Conservation (phyloP, 179 eudicot genomes). For the Silene noctiflora region DNA sequence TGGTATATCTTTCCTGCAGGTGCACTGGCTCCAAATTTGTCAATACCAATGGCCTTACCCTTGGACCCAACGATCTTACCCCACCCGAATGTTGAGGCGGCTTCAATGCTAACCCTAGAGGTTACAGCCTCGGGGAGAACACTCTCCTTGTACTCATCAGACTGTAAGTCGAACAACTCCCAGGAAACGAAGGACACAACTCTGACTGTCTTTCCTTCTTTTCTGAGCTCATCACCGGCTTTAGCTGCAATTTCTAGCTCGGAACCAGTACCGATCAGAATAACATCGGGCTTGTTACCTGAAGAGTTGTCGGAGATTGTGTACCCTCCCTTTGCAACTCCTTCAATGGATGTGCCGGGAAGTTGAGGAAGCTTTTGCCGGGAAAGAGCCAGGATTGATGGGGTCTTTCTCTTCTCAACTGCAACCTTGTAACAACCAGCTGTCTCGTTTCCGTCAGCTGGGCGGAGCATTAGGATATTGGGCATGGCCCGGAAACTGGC, state of each 20-base stretch:
- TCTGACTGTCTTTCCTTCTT: slow-evolving; percentile 48
- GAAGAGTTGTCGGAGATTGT: slow-evolving; percentile 48
- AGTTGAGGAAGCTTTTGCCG: slow-evolving; percentile 51
- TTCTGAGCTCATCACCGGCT: slow-evolving; percentile 52
- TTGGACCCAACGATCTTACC: slow-evolving; percentile 39
- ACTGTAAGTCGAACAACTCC: slow-evolving; percentile 52
- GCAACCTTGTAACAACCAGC: slow-evolving; percentile 60
- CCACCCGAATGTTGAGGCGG: slow-evolving; percentile 60
- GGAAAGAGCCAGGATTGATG: slow-evolving; percentile 58
- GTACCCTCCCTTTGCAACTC: slow-evolving; percentile 58
- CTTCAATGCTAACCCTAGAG: slow-evolving; percentile 55
- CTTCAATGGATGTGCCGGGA: slow-evolving; percentile 50
- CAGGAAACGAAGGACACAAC: slow-evolving; percentile 57
- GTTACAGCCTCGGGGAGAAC: slow-evolving; percentile 47
- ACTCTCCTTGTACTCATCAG: slow-evolving; percentile 46
- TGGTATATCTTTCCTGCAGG: slow-evolving; percentile 50
- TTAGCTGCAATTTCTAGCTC: slow-evolving; percentile 55
- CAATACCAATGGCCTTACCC: slow-evolving; percentile 51
- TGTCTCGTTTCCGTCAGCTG: slow-evolving; percentile 64
- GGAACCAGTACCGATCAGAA: slow-evolving; percentile 55
- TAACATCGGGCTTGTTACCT: slow-evolving; percentile 46
- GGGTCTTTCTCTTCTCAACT: slow-evolving; percentile 39
- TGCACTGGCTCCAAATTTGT: slow-evolving; percentile 54
- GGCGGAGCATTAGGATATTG: slow-evolving; percentile 49
- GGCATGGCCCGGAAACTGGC: slow-evolving; percentile 70